Evolutionary conservation across 768 basidiomycete species (phyloP).

Genomic region (Tricholoma sp.): DNA sequence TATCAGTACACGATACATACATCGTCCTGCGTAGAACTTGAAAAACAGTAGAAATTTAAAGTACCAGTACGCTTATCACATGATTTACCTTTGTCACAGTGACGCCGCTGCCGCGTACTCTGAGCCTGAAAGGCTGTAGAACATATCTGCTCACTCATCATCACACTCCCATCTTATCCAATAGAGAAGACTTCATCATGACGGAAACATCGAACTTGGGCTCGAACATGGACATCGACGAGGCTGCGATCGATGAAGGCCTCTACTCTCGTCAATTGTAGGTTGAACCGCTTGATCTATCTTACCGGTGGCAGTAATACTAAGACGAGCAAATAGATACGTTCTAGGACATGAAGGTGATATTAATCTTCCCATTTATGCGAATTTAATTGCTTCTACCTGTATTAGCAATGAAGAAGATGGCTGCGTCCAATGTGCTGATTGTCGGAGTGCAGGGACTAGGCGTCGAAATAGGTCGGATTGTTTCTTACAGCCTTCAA

Average conservation of each 20-base stretch:
- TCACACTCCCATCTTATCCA: constrained; percentile 12
- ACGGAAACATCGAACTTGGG: constrained; percentile 32
- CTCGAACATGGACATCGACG: constrained; percentile 78
- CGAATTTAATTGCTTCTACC: neutral
- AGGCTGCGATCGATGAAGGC: constrained; percentile 87
- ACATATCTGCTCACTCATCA: constrained; percentile 9
- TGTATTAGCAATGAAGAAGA: constrained; percentile 92
- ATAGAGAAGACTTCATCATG: constrained; percentile 23
- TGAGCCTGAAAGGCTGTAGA: neutral
- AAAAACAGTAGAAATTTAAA: too few relatives aligned
- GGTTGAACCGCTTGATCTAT: constrained; percentile 26
- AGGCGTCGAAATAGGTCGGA: constrained; percentile 86
- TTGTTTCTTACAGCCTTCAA: constrained; percentile 2
- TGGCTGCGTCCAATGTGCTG: constrained; percentile 94
- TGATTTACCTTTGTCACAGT: neutral
- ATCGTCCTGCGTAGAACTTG: too few relatives aligned
- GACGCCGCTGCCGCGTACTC: neutral
- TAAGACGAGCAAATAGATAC: constrained; percentile 49
- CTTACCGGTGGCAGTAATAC: constrained; percentile 12
- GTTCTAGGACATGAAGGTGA: constrained; percentile 95
- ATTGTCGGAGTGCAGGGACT: constrained; percentile 89
- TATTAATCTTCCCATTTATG: neutral
- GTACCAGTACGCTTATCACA: neutral
- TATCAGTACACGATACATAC: too few relatives aligned
- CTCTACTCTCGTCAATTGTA: constrained; percentile 92